phyloP scores from a whole-genome alignment of 495 filamentous ascomycete species.

The Penicillium atrosanguineum region DNA sequence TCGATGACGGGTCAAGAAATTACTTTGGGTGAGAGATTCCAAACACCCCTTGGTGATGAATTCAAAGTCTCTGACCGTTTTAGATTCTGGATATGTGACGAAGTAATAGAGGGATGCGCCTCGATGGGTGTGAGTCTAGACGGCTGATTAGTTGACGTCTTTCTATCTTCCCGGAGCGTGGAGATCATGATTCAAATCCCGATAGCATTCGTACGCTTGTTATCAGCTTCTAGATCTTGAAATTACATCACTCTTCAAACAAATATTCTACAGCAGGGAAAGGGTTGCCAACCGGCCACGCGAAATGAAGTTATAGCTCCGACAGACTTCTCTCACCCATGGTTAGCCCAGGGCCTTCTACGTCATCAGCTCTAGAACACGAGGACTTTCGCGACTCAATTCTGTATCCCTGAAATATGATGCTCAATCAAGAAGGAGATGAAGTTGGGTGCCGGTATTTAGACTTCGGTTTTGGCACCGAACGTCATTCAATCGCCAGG shows the following conservation, averaged over 20 bases:
- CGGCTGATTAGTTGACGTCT: background rate
- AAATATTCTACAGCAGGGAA: too few relatives aligned
- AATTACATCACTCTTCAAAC: too few relatives aligned
- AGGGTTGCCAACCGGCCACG: too few relatives aligned
- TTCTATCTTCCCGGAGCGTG: background rate
- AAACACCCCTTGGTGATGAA: background rate
- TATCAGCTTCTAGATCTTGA: too few relatives aligned
- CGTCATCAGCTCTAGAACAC: background rate
- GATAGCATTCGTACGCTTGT: too few relatives aligned
- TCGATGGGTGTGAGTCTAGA: background rate
- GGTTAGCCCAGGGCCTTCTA: background rate
- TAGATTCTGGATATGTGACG: background rate
- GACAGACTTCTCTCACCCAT: background rate
- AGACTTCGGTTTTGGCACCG: background rate
- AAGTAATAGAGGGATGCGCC: background rate
- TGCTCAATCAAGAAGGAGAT: background rate
- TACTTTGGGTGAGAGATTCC: background rate
- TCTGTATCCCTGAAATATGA: background rate
- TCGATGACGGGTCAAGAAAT: constrained; percentile 7
- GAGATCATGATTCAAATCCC: background rate
- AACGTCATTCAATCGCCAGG: background rate
- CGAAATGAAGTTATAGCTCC: too few relatives aligned
- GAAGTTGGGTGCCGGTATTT: background rate
- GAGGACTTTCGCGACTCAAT: background rate
- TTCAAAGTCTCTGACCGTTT: background rate